Percentiles rank a stretch among this genome's conserved stretches.
phyloP scores from a whole-genome alignment of 108 stramenopile species.

The Schizochytrium sp. region DNA sequence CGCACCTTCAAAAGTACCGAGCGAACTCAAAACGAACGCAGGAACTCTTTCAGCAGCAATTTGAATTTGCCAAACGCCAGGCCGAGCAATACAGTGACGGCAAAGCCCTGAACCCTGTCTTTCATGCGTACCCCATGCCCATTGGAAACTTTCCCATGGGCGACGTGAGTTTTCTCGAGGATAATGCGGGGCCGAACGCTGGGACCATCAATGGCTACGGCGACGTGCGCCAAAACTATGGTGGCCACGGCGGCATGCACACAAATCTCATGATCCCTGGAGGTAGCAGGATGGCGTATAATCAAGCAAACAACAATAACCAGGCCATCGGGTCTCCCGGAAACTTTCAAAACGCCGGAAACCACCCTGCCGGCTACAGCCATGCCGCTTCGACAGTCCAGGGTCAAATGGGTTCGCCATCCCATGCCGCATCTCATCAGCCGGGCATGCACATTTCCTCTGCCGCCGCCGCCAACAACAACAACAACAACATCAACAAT shows the following conservation, averaged over 20 bases:
- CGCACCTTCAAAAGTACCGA: constrained; percentile 58
- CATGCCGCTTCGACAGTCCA: no score
- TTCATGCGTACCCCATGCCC: neutral
- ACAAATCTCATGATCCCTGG: neutral
- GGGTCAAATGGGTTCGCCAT: no score
- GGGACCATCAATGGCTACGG: neutral
- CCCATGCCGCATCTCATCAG: no score
- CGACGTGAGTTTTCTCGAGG: neutral
- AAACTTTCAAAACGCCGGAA: no score
- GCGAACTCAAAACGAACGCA: constrained; percentile 38
- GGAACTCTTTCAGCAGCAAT: constrained; percentile 44
- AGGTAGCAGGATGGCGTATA: no score
- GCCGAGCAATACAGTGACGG: neutral
- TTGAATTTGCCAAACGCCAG: neutral
- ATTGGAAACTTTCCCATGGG: neutral
- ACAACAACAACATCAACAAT: neutral
- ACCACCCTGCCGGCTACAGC: no score
- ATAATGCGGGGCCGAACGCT: neutral
- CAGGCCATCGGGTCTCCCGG: no score
- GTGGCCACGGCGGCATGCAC: neutral
- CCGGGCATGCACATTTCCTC: no score
- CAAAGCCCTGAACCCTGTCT: neutral
- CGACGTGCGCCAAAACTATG: neutral
- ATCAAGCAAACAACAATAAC: no score
- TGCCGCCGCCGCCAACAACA: no score